phyloP scores from a whole-genome alignment of 2,329 filamentous ascomycete genomes.

The Paecilomyces variotii region DNA sequence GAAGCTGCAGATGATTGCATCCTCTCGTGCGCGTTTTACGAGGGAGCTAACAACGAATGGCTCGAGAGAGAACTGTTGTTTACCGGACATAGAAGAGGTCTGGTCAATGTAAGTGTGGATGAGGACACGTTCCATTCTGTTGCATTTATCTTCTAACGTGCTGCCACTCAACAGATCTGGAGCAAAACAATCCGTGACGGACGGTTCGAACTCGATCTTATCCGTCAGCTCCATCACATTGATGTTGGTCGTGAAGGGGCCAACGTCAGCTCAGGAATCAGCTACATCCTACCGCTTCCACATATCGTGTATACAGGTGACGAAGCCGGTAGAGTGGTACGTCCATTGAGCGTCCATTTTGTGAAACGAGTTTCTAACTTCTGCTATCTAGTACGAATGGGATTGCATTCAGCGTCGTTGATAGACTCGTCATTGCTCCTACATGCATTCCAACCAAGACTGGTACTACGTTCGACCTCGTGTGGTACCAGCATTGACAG shows the following conservation, averaged over 20 bases:
- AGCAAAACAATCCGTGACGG: constrained; percentile 51
- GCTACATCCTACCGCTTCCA: constrained; percentile 75
- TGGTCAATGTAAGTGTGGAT: constrained; percentile 56
- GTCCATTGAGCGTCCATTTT: constrained; percentile 26
- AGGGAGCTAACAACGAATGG: constrained; percentile 86
- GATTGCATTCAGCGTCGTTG: constrained; percentile 44
- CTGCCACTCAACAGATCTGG: constrained; percentile 41
- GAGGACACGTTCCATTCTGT: not conserved
- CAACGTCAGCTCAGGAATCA: constrained; percentile 60
- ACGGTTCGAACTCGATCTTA: constrained; percentile 66
- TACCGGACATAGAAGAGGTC: constrained; percentile 75
- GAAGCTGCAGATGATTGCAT: constrained; percentile 65
- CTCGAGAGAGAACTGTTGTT: constrained; percentile 78
- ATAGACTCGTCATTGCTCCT: not conserved
- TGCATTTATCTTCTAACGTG: constrained; percentile 11
- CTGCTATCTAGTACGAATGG: constrained; percentile 45
- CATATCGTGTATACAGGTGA: constrained; percentile 87
- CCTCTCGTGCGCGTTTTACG: constrained; percentile 81
- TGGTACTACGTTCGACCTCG: not conserved
- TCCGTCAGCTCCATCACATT: constrained; percentile 74
- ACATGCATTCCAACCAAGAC: not conserved
- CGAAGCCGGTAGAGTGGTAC: constrained; percentile 82
- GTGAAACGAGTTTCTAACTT: constrained; percentile 10
- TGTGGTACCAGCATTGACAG: not conserved
- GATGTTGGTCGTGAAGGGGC: constrained; percentile 57